These are phyloP conservation scores for Phytophthora pini DNA, from an alignment of 352 stramenopile genomes.

Conservation along the genomic window DNA sequence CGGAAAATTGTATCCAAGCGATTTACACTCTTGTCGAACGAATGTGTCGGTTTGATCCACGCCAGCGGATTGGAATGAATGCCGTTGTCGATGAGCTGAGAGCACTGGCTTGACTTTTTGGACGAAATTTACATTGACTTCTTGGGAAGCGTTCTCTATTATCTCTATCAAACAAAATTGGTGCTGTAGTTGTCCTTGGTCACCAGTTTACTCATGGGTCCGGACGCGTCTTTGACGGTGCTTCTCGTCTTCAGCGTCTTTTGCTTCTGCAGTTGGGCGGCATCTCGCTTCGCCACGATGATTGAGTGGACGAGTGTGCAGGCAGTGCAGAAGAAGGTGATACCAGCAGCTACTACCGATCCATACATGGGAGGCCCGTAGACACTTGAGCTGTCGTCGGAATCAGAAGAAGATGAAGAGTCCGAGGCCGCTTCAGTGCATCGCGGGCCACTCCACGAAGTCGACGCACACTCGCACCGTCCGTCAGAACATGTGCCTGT, in stretches of 20 bases:
- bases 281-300: conserved; percentile 7
- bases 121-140: too few species aligned
- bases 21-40: conserved; percentile 9
- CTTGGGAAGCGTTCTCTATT: not conserved
- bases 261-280: conserved; percentile 9
- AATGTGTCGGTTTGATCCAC: conserved; percentile 15
- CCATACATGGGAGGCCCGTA: conserved; percentile 27
- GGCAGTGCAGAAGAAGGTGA: conserved; percentile 36
- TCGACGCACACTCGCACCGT: conserved; percentile 24
- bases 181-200: conserved; percentile 34
- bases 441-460: too few species aligned
- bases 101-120: not conserved
- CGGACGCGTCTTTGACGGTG: conserved; percentile 11
- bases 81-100: not conserved
- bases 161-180: conserved; percentile 32
- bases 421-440: conserved; percentile 19
- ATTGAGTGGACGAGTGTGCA: conserved; percentile 30
- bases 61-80: conserved; percentile 1
- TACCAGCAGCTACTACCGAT: conserved; percentile 22
- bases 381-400: conserved; percentile 17
- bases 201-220: conserved; percentile 24
- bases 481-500: not conserved
- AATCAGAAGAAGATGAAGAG: conserved; percentile 12
- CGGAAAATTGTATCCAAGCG: conserved; percentile 4
- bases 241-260: conserved; percentile 6